phyloP scores from a whole-genome alignment of 441 rosid genomes.

The Bocquillonia castaneifolia region DNA sequence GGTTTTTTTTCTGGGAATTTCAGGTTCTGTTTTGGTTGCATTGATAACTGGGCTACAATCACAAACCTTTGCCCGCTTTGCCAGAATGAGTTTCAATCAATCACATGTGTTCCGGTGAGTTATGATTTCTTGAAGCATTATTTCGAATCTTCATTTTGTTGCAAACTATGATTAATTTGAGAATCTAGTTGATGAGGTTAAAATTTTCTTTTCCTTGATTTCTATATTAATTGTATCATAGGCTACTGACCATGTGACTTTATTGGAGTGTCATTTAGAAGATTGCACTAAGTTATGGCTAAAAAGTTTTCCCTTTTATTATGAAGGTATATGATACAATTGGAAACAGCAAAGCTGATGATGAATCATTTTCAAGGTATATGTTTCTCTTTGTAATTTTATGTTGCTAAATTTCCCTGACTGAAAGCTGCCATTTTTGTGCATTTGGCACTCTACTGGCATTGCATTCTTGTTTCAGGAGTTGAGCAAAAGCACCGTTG shows the following conservation, averaged over 20 bases:
- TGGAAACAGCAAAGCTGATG: conserved; percentile 73
- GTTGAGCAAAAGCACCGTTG: not conserved
- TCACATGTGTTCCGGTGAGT: conserved; percentile 97
- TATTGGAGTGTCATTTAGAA: conserved; percentile 24
- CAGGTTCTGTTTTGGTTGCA: conserved; percentile 98
- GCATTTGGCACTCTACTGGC: not conserved
- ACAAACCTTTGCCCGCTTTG: conserved; percentile 97
- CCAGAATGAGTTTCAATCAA: conserved; percentile 90
- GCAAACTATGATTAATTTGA: not conserved
- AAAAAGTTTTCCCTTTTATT: conserved; percentile 24
- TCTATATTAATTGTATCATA: not conserved
- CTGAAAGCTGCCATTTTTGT: not conserved
- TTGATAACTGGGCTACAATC: conserved; percentile 97
- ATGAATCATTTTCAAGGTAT: conserved; percentile 65
- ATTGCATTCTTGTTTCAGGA: conserved; percentile 1
- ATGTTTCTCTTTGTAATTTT: conserved; percentile 5
- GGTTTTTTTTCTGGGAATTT: conserved; percentile 17
- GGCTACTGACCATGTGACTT: conserved; percentile 16
- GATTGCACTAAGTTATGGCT: conserved; percentile 22
- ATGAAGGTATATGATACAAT: conserved; percentile 82
- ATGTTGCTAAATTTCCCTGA: not conserved
- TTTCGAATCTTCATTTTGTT: not conserved
- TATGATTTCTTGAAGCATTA: conserved; percentile 13
- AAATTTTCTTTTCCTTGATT: conserved; percentile 8
- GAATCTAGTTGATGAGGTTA: not conserved